Evolutionary conservation across 345 rosid genomes (phyloP).

Genomic region (Gossypium herbaceum): DNA sequence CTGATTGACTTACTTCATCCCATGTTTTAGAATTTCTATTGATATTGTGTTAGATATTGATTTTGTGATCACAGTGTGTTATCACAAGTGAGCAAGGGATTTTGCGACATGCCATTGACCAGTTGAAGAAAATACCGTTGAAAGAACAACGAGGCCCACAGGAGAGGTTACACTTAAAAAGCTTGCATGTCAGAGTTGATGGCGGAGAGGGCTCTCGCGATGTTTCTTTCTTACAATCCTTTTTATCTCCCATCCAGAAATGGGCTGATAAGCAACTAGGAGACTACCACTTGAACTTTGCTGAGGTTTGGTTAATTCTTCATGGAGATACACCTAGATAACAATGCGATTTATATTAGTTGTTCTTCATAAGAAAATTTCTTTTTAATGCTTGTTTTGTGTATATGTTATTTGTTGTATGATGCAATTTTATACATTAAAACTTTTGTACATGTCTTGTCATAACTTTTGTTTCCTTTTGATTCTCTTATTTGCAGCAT

Average conservation of each 20-base stretch:
- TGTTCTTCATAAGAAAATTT: slow-evolving; percentile 7
- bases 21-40: slow-evolving; percentile 7
- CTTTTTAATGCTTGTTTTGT: background rate
- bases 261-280: slow-evolving; percentile 89
- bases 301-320: slow-evolving; percentile 56
- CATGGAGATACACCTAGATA: background rate
- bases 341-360: background rate
- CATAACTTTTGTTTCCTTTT: background rate
- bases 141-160: slow-evolving; percentile 96
- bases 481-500: background rate
- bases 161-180: slow-evolving; percentile 87
- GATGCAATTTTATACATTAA: background rate
- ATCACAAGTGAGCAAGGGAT: slow-evolving; percentile 77
- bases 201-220: slow-evolving; percentile 50
- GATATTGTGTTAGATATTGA: slow-evolving; percentile 22
- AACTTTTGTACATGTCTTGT: background rate
- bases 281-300: slow-evolving; percentile 85
- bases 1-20: slow-evolving; percentile 9
- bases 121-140: slow-evolving; percentile 78
- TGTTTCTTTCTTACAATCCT: slow-evolving; percentile 72
- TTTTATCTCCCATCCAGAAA: slow-evolving; percentile 76
- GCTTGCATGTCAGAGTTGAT: slow-evolving; percentile 61
- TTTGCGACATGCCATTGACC: slow-evolving; percentile 79
- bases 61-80: slow-evolving; percentile 60
- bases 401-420: background rate